phyloP scores from a whole-genome alignment of 345 rosid species.

The Schrenkiella parvula region DNA sequence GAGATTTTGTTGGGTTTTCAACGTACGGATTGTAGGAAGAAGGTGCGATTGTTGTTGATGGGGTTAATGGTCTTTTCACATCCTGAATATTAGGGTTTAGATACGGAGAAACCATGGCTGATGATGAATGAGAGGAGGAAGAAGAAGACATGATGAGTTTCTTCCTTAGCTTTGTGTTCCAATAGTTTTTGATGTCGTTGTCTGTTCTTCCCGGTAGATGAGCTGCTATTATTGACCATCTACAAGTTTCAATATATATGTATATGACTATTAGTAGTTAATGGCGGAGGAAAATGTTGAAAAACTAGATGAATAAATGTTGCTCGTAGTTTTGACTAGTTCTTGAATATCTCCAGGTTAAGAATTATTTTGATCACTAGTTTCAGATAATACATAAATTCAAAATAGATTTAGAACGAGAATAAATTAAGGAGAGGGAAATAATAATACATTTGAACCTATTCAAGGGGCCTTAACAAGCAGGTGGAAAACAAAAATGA shows the following conservation, averaged over 20 bases:
- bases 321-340: conserved; percentile 28
- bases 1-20: conserved; percentile 36
- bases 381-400: background rate
- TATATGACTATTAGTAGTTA: conserved; percentile 5
- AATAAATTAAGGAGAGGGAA: background rate
- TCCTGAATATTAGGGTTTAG: conserved; percentile 26
- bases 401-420: background rate
- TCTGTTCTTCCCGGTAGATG: conserved; percentile 95
- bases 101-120: conserved; percentile 20
- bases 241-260: conserved; percentile 31
- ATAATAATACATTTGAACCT: background rate
- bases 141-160: conserved; percentile 49
- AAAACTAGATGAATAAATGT: conserved; percentile 5
- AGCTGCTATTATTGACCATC: conserved; percentile 98
- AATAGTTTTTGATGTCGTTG: conserved; percentile 89
- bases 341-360: conserved; percentile 14
- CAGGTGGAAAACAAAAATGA: conserved; percentile 6
- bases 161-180: conserved; percentile 98
- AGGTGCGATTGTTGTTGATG: conserved; percentile 33
- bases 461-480: conserved; percentile 4
- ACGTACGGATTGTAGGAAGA: conserved; percentile 29
- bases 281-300: conserved; percentile 7
- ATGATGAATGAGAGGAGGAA: conserved; percentile 20
- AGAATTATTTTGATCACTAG: background rate
- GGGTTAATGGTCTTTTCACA: conserved; percentile 39